phyloP scores from a whole-genome alignment of 169 alveolate species.

The Babesia bigemina region DNA sequence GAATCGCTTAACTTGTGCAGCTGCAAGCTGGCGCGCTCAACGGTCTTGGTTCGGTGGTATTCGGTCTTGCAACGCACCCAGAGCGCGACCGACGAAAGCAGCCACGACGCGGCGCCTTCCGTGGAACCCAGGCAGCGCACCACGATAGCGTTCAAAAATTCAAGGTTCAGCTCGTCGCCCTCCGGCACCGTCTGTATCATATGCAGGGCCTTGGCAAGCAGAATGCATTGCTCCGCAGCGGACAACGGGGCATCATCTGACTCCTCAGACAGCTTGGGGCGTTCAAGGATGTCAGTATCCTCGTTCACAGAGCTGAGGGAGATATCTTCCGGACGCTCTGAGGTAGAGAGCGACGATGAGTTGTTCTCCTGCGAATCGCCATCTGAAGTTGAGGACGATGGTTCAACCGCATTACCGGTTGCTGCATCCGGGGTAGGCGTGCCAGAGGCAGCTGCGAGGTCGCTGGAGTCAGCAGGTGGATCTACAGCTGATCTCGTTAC shows the following conservation, averaged over 20 bases:
- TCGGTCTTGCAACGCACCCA: constrained; percentile 78
- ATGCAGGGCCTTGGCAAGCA: constrained; percentile 69
- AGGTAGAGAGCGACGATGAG: not conserved
- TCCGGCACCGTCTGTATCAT: constrained; percentile 62
- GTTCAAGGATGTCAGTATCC: constrained; percentile 77
- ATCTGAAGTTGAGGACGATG: not conserved
- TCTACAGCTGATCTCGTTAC: constrained; percentile 43
- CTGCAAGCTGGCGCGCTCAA: constrained; percentile 76
- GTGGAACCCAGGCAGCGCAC: constrained; percentile 64
- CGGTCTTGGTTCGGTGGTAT: constrained; percentile 69
- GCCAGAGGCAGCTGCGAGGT: not conserved
- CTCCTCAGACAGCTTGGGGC: constrained; percentile 71
- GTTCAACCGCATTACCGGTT: not conserved
- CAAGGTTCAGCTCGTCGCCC: constrained; percentile 73
- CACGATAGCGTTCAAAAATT: constrained; percentile 72
- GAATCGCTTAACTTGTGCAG: constrained; percentile 70
- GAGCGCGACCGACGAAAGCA: constrained; percentile 68
- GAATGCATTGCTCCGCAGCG: constrained; percentile 65
- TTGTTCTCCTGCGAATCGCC: no score
- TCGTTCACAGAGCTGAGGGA: constrained; percentile 67
- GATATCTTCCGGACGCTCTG: constrained; percentile 28
- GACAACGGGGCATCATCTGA: constrained; percentile 46
- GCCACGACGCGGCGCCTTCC: constrained; percentile 51
- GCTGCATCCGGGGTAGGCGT: not conserved
- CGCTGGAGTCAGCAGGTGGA: constrained; percentile 14